phyloP scores from a whole-genome alignment of 2,329 filamentous ascomycete species.

The Fusarium algeriense region DNA sequence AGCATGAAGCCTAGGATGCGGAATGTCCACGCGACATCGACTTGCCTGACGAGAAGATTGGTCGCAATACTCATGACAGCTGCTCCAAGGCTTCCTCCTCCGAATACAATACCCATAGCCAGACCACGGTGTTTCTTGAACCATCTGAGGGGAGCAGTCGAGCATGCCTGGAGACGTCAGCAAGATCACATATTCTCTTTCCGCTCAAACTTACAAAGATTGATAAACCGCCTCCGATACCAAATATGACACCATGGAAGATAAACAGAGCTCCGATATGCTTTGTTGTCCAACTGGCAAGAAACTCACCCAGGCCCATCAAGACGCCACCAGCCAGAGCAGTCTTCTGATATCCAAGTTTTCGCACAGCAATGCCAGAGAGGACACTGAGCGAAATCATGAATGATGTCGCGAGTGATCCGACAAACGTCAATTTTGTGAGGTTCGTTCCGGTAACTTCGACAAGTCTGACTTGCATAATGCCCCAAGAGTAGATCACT shows the following conservation, averaged over 20 bases:
- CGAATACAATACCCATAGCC: slow-evolving; percentile 49
- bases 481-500: slow-evolving; percentile 50
- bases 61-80: slow-evolving; percentile 48
- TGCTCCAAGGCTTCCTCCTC: slow-evolving; percentile 47
- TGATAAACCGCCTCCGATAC: slow-evolving; percentile 40
- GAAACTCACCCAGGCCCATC: slow-evolving; percentile 49
- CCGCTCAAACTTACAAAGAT: slow-evolving; percentile 29
- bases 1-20: slow-evolving; percentile 45
- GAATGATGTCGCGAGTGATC: slow-evolving; percentile 45
- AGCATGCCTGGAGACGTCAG: slow-evolving; percentile 23
- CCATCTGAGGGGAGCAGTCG: slow-evolving; percentile 42
- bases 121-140: slow-evolving; percentile 48
- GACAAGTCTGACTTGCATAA: slow-evolving; percentile 48
- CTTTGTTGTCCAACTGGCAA: slow-evolving; percentile 45
- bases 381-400: slow-evolving; percentile 46
- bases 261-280: slow-evolving; percentile 45
- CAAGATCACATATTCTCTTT: fast-evolving
- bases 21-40: slow-evolving; percentile 48
- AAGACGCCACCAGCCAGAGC: slow-evolving; percentile 42
- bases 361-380: slow-evolving; percentile 32
- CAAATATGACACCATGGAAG: slow-evolving; percentile 46
- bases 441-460: slow-evolving; percentile 41
- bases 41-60: slow-evolving; percentile 38
- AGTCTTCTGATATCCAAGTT: slow-evolving; percentile 42
- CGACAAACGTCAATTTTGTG: slow-evolving; percentile 48